Evolutionary conservation across 495 filamentous ascomycete species (phyloP).

Genomic region (Daldinia bambusicola): DNA sequence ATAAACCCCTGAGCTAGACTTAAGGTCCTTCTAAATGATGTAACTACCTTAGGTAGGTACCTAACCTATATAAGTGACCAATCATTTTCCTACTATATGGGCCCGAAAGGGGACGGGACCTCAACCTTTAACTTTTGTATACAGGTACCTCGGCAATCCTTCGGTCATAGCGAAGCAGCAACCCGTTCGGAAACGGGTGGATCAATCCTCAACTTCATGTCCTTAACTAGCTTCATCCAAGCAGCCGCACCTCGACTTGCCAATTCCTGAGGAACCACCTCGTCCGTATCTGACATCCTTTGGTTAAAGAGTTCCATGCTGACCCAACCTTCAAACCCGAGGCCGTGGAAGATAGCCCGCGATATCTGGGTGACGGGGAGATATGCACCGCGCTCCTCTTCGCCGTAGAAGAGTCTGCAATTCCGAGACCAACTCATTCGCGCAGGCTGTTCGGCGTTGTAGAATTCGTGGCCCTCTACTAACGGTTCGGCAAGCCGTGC

Average conservation of each 20-base stretch:
- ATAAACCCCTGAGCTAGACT: too few relatives aligned
- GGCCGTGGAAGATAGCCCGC: conserved; percentile 67
- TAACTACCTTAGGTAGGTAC: too few relatives aligned
- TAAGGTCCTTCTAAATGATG: too few relatives aligned
- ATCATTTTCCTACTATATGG: too few relatives aligned
- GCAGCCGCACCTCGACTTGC: conserved; percentile 70
- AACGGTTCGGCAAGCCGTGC: conserved; percentile 70
- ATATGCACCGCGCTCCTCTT: conserved; percentile 75
- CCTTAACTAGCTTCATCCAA: conserved; percentile 69
- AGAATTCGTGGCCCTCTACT: conserved; percentile 69
- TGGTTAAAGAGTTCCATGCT: conserved; percentile 81
- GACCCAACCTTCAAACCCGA: conserved; percentile 81
- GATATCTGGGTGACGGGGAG: conserved; percentile 73
- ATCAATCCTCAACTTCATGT: conserved; percentile 63
- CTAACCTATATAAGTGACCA: too few relatives aligned
- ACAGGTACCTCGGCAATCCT: not conserved
- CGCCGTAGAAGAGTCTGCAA: conserved; percentile 78
- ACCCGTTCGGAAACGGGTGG: conserved; percentile 46
- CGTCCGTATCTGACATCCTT: conserved; percentile 64
- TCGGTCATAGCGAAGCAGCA: conserved; percentile 46
- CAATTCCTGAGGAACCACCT: conserved; percentile 68
- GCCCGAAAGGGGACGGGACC: too few relatives aligned
- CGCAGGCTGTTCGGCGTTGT: conserved; percentile 68
- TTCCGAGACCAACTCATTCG: conserved; percentile 88
- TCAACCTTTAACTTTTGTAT: not conserved